Evolutionary conservation across 2,329 filamentous ascomycete species (phyloP).

Genomic region (Cladorrhinum sp.): DNA sequence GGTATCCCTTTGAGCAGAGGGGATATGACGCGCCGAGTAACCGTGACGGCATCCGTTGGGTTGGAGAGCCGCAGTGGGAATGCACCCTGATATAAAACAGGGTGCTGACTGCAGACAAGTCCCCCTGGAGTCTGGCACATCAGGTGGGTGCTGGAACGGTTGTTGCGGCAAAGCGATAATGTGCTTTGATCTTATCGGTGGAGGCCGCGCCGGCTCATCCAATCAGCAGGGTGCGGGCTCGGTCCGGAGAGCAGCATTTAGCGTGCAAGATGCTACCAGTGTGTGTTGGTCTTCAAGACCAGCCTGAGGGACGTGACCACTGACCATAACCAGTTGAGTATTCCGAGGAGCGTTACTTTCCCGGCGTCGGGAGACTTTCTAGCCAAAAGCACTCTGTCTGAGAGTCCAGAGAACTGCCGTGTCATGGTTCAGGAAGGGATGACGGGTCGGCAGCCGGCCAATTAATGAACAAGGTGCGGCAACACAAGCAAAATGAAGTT

Average conservation of each 20-base stretch:
- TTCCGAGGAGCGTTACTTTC: not conserved
- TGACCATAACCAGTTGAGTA: slow-evolving; percentile 2
- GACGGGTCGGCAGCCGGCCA: not conserved
- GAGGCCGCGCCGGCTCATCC: not conserved
- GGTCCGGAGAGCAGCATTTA: not conserved
- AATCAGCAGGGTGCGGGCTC: not conserved
- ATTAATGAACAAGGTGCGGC: not conserved
- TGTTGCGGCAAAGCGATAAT: not conserved
- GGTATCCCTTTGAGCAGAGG: no score
- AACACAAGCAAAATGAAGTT: not conserved
- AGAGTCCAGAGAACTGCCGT: slow-evolving; percentile 1
- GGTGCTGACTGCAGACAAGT: not conserved
- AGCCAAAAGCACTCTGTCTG: not conserved
- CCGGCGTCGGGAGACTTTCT: no score
- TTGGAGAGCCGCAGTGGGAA: not conserved
- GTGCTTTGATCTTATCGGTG: not conserved
- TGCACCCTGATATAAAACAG: not conserved
- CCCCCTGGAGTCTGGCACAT: no score
- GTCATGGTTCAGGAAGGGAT: not conserved
- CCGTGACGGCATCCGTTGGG: not conserved
- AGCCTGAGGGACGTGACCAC: not conserved
- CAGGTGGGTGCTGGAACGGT: not conserved
- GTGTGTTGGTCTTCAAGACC: not conserved
- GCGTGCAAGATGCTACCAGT: not conserved
- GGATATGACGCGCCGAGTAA: not conserved